Conservation (phyloP, 768 basidiomycete genomes). For the Suillus ampliporus region DNA sequence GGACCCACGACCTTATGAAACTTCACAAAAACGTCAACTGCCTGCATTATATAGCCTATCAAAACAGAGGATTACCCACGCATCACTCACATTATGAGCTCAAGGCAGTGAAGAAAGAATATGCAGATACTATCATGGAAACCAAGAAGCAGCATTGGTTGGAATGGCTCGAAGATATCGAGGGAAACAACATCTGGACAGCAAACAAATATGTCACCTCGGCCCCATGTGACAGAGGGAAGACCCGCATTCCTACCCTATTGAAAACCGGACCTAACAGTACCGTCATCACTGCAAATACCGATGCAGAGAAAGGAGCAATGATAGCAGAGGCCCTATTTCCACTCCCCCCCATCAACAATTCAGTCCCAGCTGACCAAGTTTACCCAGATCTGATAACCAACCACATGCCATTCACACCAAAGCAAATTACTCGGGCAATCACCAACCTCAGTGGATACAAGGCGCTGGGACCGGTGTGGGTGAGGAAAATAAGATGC, state of each 20-base stretch:
- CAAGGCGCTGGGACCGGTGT: not conserved
- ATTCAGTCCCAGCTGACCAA: constrained; percentile 4
- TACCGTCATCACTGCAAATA: constrained; percentile 46
- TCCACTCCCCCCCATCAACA: not conserved
- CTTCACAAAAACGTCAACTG: constrained; percentile 21
- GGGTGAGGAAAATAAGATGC: too few relatives aligned
- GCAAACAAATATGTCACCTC: constrained; percentile 25
- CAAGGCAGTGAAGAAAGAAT: constrained; percentile 17
- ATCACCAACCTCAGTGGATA: constrained; percentile 8
- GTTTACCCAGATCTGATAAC: constrained; percentile 34
- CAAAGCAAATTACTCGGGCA: constrained; percentile 17
- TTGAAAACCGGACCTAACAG: not conserved
- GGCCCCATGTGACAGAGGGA: constrained; percentile 1
- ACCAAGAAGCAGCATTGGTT: constrained; percentile 26
- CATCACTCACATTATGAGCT: constrained; percentile 32
- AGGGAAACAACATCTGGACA: constrained; percentile 22
- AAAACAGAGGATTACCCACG: constrained; percentile 8
- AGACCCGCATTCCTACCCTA: not conserved
- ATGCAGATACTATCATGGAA: constrained; percentile 17
- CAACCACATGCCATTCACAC: constrained; percentile 20
- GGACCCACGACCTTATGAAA: constrained; percentile 32
- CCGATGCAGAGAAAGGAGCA: not conserved
- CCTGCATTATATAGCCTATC: constrained; percentile 15
- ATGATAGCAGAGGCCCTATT: not conserved
- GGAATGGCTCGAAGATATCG: constrained; percentile 31